Conservation (phyloP, 345 rosid genomes). For the Triadica sebifera region DNA sequence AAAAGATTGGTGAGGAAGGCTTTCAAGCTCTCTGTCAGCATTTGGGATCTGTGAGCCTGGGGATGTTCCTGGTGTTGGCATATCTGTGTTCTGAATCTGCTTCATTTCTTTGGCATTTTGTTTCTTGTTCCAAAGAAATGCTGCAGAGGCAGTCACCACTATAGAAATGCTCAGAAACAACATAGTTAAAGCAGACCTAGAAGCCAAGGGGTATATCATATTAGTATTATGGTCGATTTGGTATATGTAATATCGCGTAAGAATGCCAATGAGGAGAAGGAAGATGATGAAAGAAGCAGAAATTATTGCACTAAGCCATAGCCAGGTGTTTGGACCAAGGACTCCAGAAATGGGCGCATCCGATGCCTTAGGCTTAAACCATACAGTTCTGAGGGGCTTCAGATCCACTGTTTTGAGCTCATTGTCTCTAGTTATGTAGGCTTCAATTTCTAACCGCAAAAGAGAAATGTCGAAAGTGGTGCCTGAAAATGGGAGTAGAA, state of each 20-base stretch:
- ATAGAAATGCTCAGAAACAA: constrained; percentile 14
- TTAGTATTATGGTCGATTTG: constrained; percentile 27
- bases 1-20: constrained; percentile 10
- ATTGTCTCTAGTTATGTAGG: constrained; percentile 21
- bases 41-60: background rate
- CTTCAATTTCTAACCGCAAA: constrained; percentile 25
- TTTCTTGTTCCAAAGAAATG: constrained; percentile 25
- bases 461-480: constrained; percentile 18
- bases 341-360: constrained; percentile 19
- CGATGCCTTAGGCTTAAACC: constrained; percentile 17
- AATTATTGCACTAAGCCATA: constrained; percentile 23
- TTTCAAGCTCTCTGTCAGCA: constrained; percentile 16
- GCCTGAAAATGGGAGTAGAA: constrained; percentile 21
- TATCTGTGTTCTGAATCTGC: constrained; percentile 17
- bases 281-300: constrained; percentile 26
- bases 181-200: constrained; percentile 17
- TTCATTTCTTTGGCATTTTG: constrained; percentile 2
- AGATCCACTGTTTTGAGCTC: background rate
- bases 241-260: constrained; percentile 22
- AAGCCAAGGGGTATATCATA: background rate
- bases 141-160: constrained; percentile 11
- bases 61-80: constrained; percentile 9
- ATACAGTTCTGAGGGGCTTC: constrained; percentile 6
- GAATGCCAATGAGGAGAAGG: constrained; percentile 20
- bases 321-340: constrained; percentile 27